Conservation (phyloP, 148 eudicot species). For the Beta vulgaris region DNA sequence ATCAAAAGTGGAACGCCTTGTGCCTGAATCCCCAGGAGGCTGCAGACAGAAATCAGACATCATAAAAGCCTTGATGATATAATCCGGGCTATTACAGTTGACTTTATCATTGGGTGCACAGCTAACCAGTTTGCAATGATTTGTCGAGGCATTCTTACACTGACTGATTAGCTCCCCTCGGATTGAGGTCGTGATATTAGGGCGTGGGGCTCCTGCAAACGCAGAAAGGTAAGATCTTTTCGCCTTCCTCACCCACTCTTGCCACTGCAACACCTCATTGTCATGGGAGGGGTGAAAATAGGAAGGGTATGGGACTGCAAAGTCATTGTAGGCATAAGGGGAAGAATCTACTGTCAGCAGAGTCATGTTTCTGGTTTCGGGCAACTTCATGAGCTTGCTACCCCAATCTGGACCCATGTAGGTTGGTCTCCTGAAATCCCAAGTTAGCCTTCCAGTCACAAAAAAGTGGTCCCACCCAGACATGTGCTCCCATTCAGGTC, state of each 20-base stretch:
- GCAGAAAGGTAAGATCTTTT: slow-evolving; percentile 26
- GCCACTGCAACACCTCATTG: slow-evolving; percentile 29
- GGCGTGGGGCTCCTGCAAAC: slow-evolving; percentile 26
- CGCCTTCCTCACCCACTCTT: slow-evolving; percentile 24
- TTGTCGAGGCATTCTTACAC: slow-evolving; percentile 16
- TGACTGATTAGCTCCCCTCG: slow-evolving; percentile 28
- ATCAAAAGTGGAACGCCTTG: slow-evolving; percentile 36
- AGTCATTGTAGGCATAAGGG: slow-evolving; percentile 17
- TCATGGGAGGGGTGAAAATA: slow-evolving; percentile 33
- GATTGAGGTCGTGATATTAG: slow-evolving; percentile 5
- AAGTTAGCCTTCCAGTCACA: slow-evolving; percentile 35
- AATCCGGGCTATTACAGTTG: slow-evolving; percentile 18
- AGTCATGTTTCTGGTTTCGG: slow-evolving; percentile 25
- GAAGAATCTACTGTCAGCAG: slow-evolving; percentile 24
- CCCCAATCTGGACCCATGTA: slow-evolving; percentile 24
- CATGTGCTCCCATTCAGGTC: slow-evolving; percentile 37
- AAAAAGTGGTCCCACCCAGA: slow-evolving; percentile 40
- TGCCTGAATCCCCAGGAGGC: slow-evolving; percentile 32
- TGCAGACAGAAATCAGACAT: slow-evolving; percentile 37
- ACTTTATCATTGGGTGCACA: background rate
- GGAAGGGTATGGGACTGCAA: slow-evolving; percentile 38
- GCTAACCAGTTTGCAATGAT: slow-evolving; percentile 26
- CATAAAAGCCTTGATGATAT: slow-evolving; percentile 24
- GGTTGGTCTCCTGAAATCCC: slow-evolving; percentile 36
- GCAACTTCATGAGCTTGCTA: slow-evolving; percentile 15